phyloP scores from a whole-genome alignment of 345 rosid genomes.

The sweet orange (Citrus sinensis) region DVS_A1.0 CM039162.1:1069501-1070000 shows the following conservation, averaged over 20 bases:
- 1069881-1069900: slow-evolving; percentile 68
- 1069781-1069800: neutral
- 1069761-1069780: neutral
- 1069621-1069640: neutral
- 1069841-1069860: slow-evolving; percentile 31
- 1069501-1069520: slow-evolving; percentile 91
- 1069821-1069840: neutral
- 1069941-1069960: slow-evolving; percentile 30
- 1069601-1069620: neutral
- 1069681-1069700: neutral
- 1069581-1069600: slow-evolving; percentile 99
- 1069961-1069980: slow-evolving; percentile 39
- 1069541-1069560: slow-evolving; percentile 55
- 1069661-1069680: neutral
- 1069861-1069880: slow-evolving; percentile 70
- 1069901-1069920: slow-evolving; percentile 94
- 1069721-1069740: neutral
- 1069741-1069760: neutral
- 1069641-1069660: neutral
- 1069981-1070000: slow-evolving; percentile 93
- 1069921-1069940: slow-evolving; percentile 98
- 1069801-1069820: neutral
- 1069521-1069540: slow-evolving; percentile 87
- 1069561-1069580: slow-evolving; percentile 83
- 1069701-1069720: slow-evolving; percentile 1